These are phyloP conservation scores for Wickerhamiella azymoides DNA, from an alignment of 805 yeast species.

Conservation along the genomic window DNA sequence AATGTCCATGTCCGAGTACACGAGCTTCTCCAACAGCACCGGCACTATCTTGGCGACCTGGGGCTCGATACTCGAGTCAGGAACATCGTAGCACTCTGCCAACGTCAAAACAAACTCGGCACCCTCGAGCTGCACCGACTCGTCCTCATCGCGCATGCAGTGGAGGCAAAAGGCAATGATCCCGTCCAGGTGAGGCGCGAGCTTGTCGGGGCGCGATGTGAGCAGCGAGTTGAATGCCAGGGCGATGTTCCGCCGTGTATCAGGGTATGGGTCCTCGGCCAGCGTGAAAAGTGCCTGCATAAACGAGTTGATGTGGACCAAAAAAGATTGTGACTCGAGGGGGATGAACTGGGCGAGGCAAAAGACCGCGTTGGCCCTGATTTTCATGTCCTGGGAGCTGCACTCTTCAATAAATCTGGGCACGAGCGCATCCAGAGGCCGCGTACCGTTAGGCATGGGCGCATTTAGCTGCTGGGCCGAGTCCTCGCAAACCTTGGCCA, in stretches of 20 bases:
- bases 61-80: slow-evolving; percentile 37
- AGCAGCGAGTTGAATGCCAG: slow-evolving; percentile 56
- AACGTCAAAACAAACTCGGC: slow-evolving; percentile 79
- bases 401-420: slow-evolving; percentile 47
- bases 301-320: slow-evolving; percentile 51
- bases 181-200: slow-evolving; percentile 72
- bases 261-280: slow-evolving; percentile 45
- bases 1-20: slow-evolving; percentile 71
- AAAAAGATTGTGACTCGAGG: slow-evolving; percentile 50
- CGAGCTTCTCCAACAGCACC: slow-evolving; percentile 65
- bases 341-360: slow-evolving; percentile 69
- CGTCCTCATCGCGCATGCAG: slow-evolving; percentile 51
- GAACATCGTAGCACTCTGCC: slow-evolving; percentile 45
- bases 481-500: slow-evolving; percentile 85
- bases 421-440: slow-evolving; percentile 56
- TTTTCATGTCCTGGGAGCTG: slow-evolving; percentile 25
- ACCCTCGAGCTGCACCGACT: slow-evolving; percentile 76
- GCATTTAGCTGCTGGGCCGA: slow-evolving; percentile 49
- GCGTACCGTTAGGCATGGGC: slow-evolving; percentile 39
- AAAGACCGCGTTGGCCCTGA: slow-evolving; percentile 49
- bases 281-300: slow-evolving; percentile 50
- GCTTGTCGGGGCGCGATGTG: slow-evolving; percentile 66
- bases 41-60: slow-evolving; percentile 59
- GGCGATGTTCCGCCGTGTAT: slow-evolving; percentile 63
- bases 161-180: slow-evolving; percentile 74